A percentile compares a stretch with the other conserved stretches of the same genome.
phyloP scores from a whole-genome alignment of 192 early-diverging fungal species.

The Linnemannia exigua region DNA sequence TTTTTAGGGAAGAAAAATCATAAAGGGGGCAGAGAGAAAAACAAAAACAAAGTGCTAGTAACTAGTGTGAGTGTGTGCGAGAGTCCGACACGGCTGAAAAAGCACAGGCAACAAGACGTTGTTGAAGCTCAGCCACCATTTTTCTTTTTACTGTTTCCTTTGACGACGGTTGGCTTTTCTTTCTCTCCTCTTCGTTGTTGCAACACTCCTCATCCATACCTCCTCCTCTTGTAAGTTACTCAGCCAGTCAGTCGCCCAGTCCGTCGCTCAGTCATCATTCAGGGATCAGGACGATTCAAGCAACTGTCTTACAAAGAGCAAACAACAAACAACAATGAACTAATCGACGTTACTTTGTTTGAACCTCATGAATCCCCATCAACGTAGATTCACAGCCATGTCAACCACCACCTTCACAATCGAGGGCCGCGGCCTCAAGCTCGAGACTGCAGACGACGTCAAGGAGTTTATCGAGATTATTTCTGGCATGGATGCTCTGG shows the following conservation, averaged over 20 bases:
- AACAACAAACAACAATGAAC: neutral
- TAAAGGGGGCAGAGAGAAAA: neutral
- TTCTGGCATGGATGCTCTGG: conserved; percentile 69
- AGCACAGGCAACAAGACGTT: neutral
- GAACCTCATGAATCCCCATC: too few species aligned
- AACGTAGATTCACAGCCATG: conserved; percentile 24
- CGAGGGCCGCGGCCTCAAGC: conserved; percentile 89
- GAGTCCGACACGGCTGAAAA: neutral
- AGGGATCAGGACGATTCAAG: neutral
- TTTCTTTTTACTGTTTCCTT: neutral
- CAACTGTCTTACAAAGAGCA: neutral
- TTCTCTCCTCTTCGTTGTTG: neutral
- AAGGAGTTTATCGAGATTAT: conserved; percentile 82
- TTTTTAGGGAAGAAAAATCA: neutral
- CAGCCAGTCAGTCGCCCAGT: neutral
- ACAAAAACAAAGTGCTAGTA: too few species aligned
- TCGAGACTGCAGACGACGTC: conserved; percentile 88
- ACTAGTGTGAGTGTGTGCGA: neutral
- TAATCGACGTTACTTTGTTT: neutral
- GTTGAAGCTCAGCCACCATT: conserved; percentile 8
- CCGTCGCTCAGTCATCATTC: neutral
- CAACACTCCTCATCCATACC: neutral
- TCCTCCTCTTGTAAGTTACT: neutral
- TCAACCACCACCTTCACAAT: conserved; percentile 82
- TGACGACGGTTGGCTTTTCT: neutral